These are phyloP conservation scores for Bondarzewia mesenterica DNA, from an alignment of 1,284 basidiomycete genomes.

Conservation along the genomic window DNA sequence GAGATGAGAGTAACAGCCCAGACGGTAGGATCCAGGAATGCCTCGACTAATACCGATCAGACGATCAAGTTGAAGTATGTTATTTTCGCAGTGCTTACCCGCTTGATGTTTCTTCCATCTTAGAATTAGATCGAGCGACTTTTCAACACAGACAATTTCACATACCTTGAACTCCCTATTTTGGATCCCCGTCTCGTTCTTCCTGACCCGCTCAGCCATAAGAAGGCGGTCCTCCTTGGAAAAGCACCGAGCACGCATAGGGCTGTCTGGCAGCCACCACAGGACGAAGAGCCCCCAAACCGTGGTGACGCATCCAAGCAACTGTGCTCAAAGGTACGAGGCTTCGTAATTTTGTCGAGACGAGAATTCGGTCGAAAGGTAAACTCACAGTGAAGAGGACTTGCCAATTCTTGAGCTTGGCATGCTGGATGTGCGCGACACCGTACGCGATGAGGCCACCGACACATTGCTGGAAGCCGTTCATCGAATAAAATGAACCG, in stretches of 20 bases:
- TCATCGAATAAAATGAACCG: conserved; percentile 43
- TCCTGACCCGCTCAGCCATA: conserved; percentile 45
- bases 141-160: not conserved
- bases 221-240: conserved; percentile 40
- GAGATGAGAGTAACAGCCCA: conserved; percentile 38
- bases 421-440: conserved; percentile 35
- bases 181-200: conserved; percentile 48
- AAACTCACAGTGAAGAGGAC: conserved; percentile 36
- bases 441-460: conserved; percentile 44
- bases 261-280: conserved; percentile 44
- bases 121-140: not conserved
- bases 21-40: conserved; percentile 36
- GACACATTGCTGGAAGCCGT: conserved; percentile 45
- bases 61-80: not conserved
- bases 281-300: conserved; percentile 41
- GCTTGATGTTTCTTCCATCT: not conserved
- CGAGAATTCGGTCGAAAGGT: not conserved
- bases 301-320: conserved; percentile 37
- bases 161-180: conserved; percentile 43
- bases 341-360: not conserved
- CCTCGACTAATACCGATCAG: conserved; percentile 28
- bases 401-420: conserved; percentile 42
- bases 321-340: no score
- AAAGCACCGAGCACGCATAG: conserved; percentile 41
- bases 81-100: not conserved